Evolutionary conservation across 2,329 filamentous ascomycete genomes (phyloP), one percentile per base, ranked within the genome.

Genomic region (Trichoderma asperellum): DNA sequence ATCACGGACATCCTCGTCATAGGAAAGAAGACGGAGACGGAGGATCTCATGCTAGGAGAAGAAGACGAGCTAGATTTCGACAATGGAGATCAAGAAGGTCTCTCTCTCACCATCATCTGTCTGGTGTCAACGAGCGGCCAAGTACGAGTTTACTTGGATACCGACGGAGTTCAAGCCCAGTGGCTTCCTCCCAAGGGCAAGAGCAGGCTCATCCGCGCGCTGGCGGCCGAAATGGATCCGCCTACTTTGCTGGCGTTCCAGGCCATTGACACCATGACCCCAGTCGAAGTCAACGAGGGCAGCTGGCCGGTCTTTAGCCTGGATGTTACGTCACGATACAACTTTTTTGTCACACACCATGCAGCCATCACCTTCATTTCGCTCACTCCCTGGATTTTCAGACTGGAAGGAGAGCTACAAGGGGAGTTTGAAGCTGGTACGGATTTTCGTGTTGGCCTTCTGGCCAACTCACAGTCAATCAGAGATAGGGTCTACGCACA

Each of bases 251-350:
- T 90, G 32, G 87, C 86, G 0, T 89, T 90, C 75, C 87, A 91
- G 73, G 86, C 86, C 35, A 82, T 91, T 65, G 88, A 90, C 72
- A 88, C 87, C 4, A 83, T 88, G 75, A 84, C 80, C 65, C 80
- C 83, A 0, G 78, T 82, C 7, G 88, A 91, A 75, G 81, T 87
- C 56, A 84, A 79, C 69, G 82, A 86, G 49, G 85, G 85, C 55
- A 83, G 83, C 72, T 91, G 88, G 88, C 88, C 88, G 6, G 83
- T 88, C 49, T 89, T 91, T 73, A 89, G 87, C 72, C 75, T 82
- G 6, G 88, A 91, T 72, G 84, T 86, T 67, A 86, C 84, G 52
- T 90, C 88, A 5, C 83, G 88, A 40, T 91, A 91, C 76, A 85
- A 82, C 16, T 88, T 91, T 73, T 90, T 86, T 71, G 81, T 91